phyloP scores from a whole-genome alignment of 768 basidiomycete genomes.

The Pisolithus orientalis region DNA sequence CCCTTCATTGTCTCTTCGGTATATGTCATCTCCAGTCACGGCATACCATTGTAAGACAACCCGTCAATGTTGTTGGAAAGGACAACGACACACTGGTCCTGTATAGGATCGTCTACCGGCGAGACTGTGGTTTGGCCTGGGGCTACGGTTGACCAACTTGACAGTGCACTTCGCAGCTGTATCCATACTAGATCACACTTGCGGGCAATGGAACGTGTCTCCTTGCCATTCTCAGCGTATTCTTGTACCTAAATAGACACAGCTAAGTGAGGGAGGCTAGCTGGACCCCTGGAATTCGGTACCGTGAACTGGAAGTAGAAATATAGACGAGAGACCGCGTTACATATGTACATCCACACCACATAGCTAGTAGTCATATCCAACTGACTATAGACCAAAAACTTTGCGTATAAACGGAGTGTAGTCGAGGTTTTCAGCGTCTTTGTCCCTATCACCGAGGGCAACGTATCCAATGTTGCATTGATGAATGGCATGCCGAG shows the following conservation, averaged over 20 bases:
- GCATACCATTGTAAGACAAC: slow-evolving; percentile 67
- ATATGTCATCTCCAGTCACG: not conserved
- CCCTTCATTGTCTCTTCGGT: not conserved
- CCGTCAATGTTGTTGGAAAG: slow-evolving; percentile 71
- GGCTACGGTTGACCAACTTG: no score
- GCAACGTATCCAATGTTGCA: not conserved
- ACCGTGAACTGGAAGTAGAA: no score
- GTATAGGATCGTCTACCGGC: slow-evolving; percentile 30
- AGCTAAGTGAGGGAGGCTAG: no score
- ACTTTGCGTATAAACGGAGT: not conserved
- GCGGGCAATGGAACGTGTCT: no score
- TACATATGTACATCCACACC: no score
- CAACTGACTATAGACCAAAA: not conserved
- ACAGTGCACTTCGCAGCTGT: no score
- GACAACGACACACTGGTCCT: slow-evolving; percentile 45
- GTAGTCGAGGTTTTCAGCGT: not conserved
- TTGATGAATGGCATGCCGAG: not conserved
- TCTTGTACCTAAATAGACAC: no score
- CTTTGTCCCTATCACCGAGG: not conserved
- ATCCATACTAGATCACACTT: no score
- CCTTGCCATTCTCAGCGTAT: no score
- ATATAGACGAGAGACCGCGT: no score
- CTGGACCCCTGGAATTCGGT: no score
- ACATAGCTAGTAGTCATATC: not conserved
- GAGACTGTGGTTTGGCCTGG: no score